phyloP scores from a whole-genome alignment of 345 rosid species.

The Eutrema japonicum region DNA sequence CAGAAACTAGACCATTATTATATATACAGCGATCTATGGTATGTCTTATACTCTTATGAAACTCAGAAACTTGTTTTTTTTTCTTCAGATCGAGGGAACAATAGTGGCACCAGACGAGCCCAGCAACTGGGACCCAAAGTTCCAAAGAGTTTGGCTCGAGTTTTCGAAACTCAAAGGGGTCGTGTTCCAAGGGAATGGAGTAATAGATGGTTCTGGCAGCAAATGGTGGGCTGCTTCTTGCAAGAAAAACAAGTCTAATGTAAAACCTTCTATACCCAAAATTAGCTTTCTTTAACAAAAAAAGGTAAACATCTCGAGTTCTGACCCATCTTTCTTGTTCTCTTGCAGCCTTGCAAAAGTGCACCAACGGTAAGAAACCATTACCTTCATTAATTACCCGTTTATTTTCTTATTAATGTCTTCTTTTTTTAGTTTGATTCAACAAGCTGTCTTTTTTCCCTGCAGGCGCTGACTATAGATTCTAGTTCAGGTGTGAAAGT shows the following conservation, averaged over 20 bases:
- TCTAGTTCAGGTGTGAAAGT: conserved; percentile 83
- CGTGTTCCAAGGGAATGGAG: conserved; percentile 79
- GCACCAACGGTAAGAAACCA: conserved; percentile 81
- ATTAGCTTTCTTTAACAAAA: conserved; percentile 15
- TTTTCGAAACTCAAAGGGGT: conserved; percentile 78
- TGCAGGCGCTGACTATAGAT: conserved; percentile 95
- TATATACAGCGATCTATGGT: conserved; percentile 3
- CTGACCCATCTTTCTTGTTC: conserved; percentile 40
- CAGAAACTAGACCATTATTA: neutral
- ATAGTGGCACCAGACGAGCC: conserved; percentile 95
- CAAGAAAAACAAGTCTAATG: conserved; percentile 90
- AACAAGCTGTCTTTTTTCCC: conserved; percentile 20
- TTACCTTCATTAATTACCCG: conserved; percentile 22
- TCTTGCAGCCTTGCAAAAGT: conserved; percentile 83
- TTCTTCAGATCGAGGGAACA: conserved; percentile 85
- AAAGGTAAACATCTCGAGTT: neutral
- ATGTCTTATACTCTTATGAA: conserved; percentile 15
- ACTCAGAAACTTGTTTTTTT: conserved; percentile 12
- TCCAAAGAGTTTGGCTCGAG: conserved; percentile 78
- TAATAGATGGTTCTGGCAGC: conserved; percentile 95
- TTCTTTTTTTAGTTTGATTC: conserved; percentile 26
- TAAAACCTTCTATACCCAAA: conserved; percentile 37
- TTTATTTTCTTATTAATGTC: conserved; percentile 10
- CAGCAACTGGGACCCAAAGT: conserved; percentile 75
- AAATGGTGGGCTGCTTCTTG: conserved; percentile 99